A percentile compares a stretch with the other conserved stretches of the same genome.
phyloP scores from a whole-genome alignment of 73 alveolate species.

The Stentor coeruleus region DNA sequence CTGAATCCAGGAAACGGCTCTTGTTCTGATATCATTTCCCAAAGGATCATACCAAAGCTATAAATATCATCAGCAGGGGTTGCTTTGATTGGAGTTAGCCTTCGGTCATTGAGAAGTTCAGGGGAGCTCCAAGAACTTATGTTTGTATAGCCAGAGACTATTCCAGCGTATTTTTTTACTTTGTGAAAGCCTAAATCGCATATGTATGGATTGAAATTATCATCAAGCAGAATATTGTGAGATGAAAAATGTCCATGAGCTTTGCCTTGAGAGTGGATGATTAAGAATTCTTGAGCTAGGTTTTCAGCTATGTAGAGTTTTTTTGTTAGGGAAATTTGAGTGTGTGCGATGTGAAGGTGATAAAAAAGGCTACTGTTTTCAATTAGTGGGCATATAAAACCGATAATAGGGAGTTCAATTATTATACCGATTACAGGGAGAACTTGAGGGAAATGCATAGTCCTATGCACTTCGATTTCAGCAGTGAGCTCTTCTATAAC shows the following conservation, averaged over 20 bases:
- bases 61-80: constrained; percentile 18
- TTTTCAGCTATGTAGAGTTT: constrained; percentile 19
- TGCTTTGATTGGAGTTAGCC: not conserved
- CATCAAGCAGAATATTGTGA: constrained; percentile 27
- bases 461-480: not conserved
- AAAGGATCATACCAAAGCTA: constrained; percentile 34
- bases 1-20: constrained; percentile 31
- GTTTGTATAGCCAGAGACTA: constrained; percentile 21
- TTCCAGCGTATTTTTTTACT: constrained; percentile 13
- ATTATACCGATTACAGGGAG: constrained; percentile 20
- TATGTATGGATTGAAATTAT: not conserved
- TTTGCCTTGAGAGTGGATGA: constrained; percentile 21
- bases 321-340: not conserved
- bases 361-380: not conserved
- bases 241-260: constrained; percentile 37
- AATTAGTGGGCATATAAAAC: not conserved
- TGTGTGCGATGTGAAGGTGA: constrained; percentile 4
- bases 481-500: constrained; percentile 21
- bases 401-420: not conserved
- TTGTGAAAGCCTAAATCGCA: constrained; percentile 17
- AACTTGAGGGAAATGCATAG: not conserved
- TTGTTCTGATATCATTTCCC: constrained; percentile 34
- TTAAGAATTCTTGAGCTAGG: not conserved
- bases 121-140: constrained; percentile 33
- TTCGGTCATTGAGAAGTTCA: constrained; percentile 2